These are phyloP conservation scores for Ambrosia hybrid DNA, from an alignment of 140 eudicot species.

Conservation along the genomic window DNA sequence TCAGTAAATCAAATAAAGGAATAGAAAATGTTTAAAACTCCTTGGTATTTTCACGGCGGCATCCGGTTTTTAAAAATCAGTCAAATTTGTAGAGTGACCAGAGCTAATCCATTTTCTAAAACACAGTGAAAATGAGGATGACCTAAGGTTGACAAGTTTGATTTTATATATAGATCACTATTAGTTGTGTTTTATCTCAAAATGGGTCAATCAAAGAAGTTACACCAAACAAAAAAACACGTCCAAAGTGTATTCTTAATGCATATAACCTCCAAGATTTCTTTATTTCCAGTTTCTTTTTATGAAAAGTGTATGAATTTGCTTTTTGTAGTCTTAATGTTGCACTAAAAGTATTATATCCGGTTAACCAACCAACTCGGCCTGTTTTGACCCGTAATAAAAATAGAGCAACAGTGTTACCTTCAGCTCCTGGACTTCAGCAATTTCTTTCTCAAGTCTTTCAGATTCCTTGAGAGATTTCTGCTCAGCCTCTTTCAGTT, in stretches of 20 bases:
- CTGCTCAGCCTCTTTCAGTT: conserved; percentile 82
- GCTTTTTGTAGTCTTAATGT: too few species aligned
- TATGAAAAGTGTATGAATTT: not conserved
- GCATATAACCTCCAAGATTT: conserved; percentile 2
- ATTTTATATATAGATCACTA: too few species aligned
- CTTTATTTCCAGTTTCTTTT: not conserved
- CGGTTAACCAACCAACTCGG: not conserved
- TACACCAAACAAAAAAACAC: not conserved
- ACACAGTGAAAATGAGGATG: too few species aligned
- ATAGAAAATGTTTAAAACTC: too few species aligned
- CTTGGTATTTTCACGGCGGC: too few species aligned
- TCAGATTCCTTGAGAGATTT: conserved; percentile 74
- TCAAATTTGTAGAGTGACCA: too few species aligned
- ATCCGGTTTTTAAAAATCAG: too few species aligned
- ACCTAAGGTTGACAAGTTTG: too few species aligned
- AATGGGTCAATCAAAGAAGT: not conserved
- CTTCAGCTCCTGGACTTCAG: conserved; percentile 81
- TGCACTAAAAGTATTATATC: not conserved
- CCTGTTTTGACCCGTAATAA: conserved; percentile 11
- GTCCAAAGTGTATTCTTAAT: not conserved
- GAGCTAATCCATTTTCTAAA: too few species aligned
- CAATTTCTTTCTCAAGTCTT: conserved; percentile 84
- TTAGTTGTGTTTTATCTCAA: too few species aligned
- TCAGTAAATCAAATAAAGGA: too few species aligned
- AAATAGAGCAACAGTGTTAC: conserved; percentile 30